Evolutionary conservation across 495 filamentous ascomycete species (phyloP), one percentile per base, ranked within the genome.

Genomic region (Neurospora sp.): DNA sequence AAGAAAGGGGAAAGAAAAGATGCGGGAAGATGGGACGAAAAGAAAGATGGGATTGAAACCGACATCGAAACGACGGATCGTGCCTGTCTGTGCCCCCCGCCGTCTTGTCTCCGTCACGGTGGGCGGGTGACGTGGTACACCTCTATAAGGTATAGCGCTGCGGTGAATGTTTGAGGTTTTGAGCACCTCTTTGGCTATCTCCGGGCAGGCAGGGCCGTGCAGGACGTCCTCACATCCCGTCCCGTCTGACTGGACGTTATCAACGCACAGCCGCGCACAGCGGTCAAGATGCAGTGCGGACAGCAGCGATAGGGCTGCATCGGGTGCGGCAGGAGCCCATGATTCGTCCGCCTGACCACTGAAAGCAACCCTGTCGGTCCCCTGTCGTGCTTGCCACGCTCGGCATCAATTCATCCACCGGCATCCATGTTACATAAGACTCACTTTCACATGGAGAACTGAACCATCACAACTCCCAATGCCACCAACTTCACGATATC

Each of bases 221-320:
- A 53, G 20, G 45, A n/a, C n/a, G n/a, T n/a, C n/a, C n/a, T 27
- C 12, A 3, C 27, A 31, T 65, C n/a, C n/a, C n/a, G n/a, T n/a
- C n/a, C n/a, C n/a, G n/a, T n/a, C 53, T 65, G 14, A 65, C 53
- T 65, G 53, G 53, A 27, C 31, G 53, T 16, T 37, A 65, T 35
- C 16, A 31, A 37, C 53, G 47, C 9, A 40, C 45, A 53, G 47
- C 38, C 8, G 31, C 38, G 39, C 20, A 22, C 45, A 53, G 47
- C 47, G 47, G 47, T 59, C 47, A 59, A 27, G 47, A 59, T 10
- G 47, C 47, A 27, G 47, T 14, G 47, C 45, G 45, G 20, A 6
- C 53, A 65, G 53, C 53, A 18, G 27, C 53, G 53, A 65, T 65
- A 70, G 40, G 72, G 72, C 68, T 53, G 42, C 47, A 40, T 69